Conservation (phyloP, 2,329 filamentous ascomycete genomes). For the Ophiocordyceps robertsii region DNA sequence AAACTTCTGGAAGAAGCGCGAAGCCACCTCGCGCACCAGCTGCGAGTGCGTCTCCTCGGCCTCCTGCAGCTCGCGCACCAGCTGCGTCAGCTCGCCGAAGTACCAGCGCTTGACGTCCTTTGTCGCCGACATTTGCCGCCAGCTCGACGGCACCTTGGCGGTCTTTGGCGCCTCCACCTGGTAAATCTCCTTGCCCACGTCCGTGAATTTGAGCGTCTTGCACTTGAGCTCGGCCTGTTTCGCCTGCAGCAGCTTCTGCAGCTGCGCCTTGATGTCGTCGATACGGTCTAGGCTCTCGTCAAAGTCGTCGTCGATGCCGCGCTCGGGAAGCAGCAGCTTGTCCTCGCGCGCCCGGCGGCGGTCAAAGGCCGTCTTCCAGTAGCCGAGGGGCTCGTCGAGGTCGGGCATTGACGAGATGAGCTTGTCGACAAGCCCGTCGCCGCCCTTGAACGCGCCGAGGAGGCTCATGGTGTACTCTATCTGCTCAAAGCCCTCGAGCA, state of each 20-base stretch:
- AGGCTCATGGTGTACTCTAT: slow-evolving; percentile 89
- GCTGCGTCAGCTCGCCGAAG: slow-evolving; percentile 64
- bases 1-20: slow-evolving; percentile 75
- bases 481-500: slow-evolving; percentile 92
- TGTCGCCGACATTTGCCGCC: slow-evolving; percentile 95
- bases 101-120: slow-evolving; percentile 87
- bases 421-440: slow-evolving; percentile 71
- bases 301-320: slow-evolving; percentile 83
- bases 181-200: slow-evolving; percentile 94
- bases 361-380: slow-evolving; percentile 90
- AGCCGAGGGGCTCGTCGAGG: slow-evolving; percentile 57
- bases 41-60: slow-evolving; percentile 89
- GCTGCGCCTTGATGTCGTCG: slow-evolving; percentile 57
- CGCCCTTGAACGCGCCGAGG: slow-evolving; percentile 58
- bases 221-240: slow-evolving; percentile 64
- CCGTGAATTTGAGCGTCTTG: slow-evolving; percentile 58
- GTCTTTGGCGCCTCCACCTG: slow-evolving; percentile 83
- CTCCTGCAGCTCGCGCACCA: slow-evolving; percentile 83
- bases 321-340: slow-evolving; percentile 72
- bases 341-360: slow-evolving; percentile 63
- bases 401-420: slow-evolving; percentile 80
- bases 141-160: slow-evolving; percentile 73
- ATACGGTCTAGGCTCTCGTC: slow-evolving; percentile 71
- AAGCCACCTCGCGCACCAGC: slow-evolving; percentile 74
- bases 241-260: slow-evolving; percentile 57